Evolutionary conservation across 2,329 filamentous ascomycete species (phyloP).

Genomic region (Helotiales sp.): DNA sequence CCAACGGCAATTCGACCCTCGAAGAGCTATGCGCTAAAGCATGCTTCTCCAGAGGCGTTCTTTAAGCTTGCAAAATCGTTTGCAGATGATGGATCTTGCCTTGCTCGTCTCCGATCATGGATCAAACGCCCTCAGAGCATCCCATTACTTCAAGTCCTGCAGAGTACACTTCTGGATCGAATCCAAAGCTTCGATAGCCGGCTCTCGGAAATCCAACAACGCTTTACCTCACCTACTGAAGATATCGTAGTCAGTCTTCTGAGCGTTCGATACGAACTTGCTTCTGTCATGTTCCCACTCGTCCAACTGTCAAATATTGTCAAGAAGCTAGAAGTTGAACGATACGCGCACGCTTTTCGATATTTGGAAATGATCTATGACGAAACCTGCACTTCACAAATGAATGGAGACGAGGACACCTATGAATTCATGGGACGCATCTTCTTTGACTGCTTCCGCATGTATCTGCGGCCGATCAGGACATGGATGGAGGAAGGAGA

Average conservation of each 20-base stretch:
- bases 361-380: conserved; percentile 81
- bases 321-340: conserved; percentile 54
- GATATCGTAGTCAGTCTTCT: conserved; percentile 71
- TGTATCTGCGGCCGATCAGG: conserved; percentile 80
- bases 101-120: conserved; percentile 57
- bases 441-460: conserved; percentile 81
- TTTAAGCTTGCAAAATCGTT: conserved; percentile 50
- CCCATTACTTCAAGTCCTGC: conserved; percentile 42
- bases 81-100: conserved; percentile 52
- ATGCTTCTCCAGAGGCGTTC: conserved; percentile 44
- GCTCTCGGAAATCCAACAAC: conserved; percentile 64
- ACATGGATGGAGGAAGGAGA: conserved; percentile 85
- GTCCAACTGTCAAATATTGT: conserved; percentile 66
- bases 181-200: conserved; percentile 62
- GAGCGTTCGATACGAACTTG: conserved; percentile 62
- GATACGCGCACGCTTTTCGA: conserved; percentile 58
- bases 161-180: conserved; percentile 44
- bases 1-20: conserved; percentile 43
- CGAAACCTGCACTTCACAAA: conserved; percentile 70
- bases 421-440: conserved; percentile 70
- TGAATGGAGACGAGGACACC: conserved; percentile 64
- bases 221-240: conserved; percentile 58
- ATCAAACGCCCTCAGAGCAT: conserved; percentile 40
- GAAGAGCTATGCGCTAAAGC: conserved; percentile 43
- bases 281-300: conserved; percentile 58